Evolutionary conservation across 2,329 filamentous ascomycete genomes (phyloP), one percentile per base, ranked within the genome.

Genomic region (Pseudocercospora crystallina): DNA sequence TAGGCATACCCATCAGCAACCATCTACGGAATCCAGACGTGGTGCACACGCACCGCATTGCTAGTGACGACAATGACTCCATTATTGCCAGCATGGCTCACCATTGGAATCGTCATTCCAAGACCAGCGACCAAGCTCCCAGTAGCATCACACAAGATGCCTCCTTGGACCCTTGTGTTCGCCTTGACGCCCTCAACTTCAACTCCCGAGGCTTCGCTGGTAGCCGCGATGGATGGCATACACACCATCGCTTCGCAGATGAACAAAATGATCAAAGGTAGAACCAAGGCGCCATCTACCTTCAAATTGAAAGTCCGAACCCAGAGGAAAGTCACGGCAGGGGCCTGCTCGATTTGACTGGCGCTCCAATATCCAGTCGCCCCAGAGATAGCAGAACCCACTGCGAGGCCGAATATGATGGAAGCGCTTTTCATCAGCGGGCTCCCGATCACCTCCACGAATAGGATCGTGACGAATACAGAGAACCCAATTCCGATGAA

Each of bases 81-180:
- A 38, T 59, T 59, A 34, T 59, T 59, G 1, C 56, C 56, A 26
- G 56, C 56, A 33, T 59, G 54, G 13, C 30, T 41, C 8, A 59
- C 56, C 54, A 59, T 59, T 7, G 54, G 56, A 10, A 59, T 56
- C 5, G 47, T 50, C 37, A 57, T 57, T 7, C 53, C 50, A 11
- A 57, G 36, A 2, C 44, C 51, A 14, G 53, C 51, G 29, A 59
- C 38, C 10, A 59, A 14, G 38, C 49, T 59, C 5, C 56, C 54
- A 12, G 44, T 43, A 8, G 53, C 54, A 46, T 59, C 54, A 30
- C 54, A 59, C 14, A 59, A 31, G 5, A 59, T 59, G 8, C 56
- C 54, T 29, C 56, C 56, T 20, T 59, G 54, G n/a, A 59, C 57
- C n/a, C 56, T 49, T 12, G 54, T 54, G 36, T 59, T 59, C 14